Conservation (phyloP, 257 asterid species). For the Paraleonurus japonicus region DNA sequence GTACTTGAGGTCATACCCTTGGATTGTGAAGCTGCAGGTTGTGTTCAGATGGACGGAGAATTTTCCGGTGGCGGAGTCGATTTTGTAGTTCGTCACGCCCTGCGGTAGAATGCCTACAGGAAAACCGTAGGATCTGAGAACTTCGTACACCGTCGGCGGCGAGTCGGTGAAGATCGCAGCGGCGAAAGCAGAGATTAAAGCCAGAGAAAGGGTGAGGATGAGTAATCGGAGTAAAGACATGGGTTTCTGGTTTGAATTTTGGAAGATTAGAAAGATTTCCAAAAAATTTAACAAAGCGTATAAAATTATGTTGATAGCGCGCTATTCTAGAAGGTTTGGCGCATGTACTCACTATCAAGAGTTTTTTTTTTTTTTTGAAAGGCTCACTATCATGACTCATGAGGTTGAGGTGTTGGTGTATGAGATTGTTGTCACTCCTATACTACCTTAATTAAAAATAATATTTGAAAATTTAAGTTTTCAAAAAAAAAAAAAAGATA, state of each 20-base stretch:
- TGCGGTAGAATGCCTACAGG: conserved; percentile 74
- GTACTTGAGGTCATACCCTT: conserved; percentile 61
- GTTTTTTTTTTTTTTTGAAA: no score
- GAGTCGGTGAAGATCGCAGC: background rate
- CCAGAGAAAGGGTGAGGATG: conserved; percentile 10
- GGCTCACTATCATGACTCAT: no score
- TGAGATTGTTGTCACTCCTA: no score
- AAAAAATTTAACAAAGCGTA: background rate
- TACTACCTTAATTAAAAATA: no score
- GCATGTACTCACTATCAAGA: background rate
- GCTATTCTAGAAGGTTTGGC: background rate
- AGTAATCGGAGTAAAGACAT: conserved; percentile 23
- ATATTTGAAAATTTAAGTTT: no score
- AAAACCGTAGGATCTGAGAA: conserved; percentile 52
- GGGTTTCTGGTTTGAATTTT: background rate
- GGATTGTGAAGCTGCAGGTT: conserved; percentile 60
- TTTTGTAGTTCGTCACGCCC: conserved; percentile 63
- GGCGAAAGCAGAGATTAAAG: conserved; percentile 17
- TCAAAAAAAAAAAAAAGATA: no score
- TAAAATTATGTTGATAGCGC: background rate
- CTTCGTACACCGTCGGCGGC: conserved; percentile 51
- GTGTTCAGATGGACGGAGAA: conserved; percentile 50
- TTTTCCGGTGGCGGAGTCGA: conserved; percentile 61
- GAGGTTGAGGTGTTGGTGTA: no score
- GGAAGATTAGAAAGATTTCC: background rate